A percentile compares a stretch with the other conserved stretches of the same genome.
Conservation (phyloP, 2,329 filamentous ascomycete genomes). For the Akanthomyces muscarius region DNA sequence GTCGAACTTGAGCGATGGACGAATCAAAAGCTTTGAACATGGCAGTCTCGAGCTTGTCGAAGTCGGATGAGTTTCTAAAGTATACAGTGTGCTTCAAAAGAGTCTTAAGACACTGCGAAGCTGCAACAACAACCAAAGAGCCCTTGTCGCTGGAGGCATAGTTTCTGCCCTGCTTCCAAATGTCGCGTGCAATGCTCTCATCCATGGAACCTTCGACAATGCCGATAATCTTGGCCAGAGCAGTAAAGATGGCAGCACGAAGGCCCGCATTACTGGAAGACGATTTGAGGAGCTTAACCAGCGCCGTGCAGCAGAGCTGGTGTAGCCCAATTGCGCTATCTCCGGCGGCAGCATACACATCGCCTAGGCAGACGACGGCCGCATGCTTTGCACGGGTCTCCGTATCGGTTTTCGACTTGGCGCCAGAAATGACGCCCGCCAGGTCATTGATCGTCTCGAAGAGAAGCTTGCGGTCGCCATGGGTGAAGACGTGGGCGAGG, state of each 20-base stretch:
- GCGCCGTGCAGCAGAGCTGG: conserved; percentile 64
- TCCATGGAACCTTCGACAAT: conserved; percentile 77
- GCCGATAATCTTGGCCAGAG: conserved; percentile 69
- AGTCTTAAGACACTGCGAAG: conserved; percentile 73
- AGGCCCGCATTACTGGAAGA: conserved; percentile 77
- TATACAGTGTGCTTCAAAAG: conserved; percentile 69
- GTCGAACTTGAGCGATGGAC: conserved; percentile 67
- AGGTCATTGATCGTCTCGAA: conserved; percentile 95
- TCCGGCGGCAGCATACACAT: conserved; percentile 86
- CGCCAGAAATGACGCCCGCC: conserved; percentile 63
- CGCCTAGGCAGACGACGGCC: conserved; percentile 79
- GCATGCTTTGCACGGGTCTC: conserved; percentile 81
- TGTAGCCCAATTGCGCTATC: conserved; percentile 88
- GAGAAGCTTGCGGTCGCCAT: conserved; percentile 84
- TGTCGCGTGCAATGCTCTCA: conserved; percentile 77
- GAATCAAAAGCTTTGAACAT: conserved; percentile 87
- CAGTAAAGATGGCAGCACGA: conserved; percentile 70
- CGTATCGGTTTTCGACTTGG: conserved; percentile 70
- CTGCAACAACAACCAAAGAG: conserved; percentile 70
- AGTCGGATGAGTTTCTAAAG: conserved; percentile 85
- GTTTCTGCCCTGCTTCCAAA: conserved; percentile 87
- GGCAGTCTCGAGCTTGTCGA: conserved; percentile 78
- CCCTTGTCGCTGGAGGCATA: conserved; percentile 78
- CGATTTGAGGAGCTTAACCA: conserved; percentile 76
- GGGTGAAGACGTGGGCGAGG: conserved; percentile 75